These are phyloP conservation scores for Trematosphaeria pertusa DNA, from an alignment of 2,329 filamentous ascomycete genomes.

Conservation along the genomic window DNA sequence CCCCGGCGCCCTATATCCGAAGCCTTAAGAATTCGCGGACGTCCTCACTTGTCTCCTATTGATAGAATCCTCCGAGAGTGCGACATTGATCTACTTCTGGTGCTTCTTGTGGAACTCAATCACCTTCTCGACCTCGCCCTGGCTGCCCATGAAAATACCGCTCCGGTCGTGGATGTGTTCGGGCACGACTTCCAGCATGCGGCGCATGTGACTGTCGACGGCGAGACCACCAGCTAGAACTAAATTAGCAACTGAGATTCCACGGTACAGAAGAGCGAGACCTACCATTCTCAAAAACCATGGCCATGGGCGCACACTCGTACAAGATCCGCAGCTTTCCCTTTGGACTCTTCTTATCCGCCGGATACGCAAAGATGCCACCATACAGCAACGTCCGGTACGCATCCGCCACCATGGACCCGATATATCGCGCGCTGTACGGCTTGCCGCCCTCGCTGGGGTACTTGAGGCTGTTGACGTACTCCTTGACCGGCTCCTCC, in stretches of 20 bases:
- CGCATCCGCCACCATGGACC: conserved; percentile 97
- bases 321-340: conserved; percentile 97
- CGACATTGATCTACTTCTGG: conserved; percentile 32
- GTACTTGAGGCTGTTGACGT: conserved; percentile 88
- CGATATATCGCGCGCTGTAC: conserved; percentile 94
- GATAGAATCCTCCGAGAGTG: background rate
- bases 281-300: conserved; percentile 97
- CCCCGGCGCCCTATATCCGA: conserved; percentile 4
- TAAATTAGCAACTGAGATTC: conserved; percentile 19
- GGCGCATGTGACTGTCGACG: conserved; percentile 86
- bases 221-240: conserved; percentile 84
- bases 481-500: conserved; percentile 84
- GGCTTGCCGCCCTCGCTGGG: conserved; percentile 80
- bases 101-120: conserved; percentile 77
- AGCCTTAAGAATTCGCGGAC: background rate
- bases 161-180: conserved; percentile 94
- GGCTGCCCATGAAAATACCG: conserved; percentile 95
- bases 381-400: conserved; percentile 96
- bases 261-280: conserved; percentile 21
- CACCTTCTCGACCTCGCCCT: conserved; percentile 94
- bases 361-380: conserved; percentile 96
- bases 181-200: conserved; percentile 88
- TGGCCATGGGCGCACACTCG: conserved; percentile 98
- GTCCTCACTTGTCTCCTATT: background rate
- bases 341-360: conserved; percentile 98